Evolutionary conservation across 805 yeast genomes (phyloP).

Genomic region (Tetrapisispora phaffii): DNA sequence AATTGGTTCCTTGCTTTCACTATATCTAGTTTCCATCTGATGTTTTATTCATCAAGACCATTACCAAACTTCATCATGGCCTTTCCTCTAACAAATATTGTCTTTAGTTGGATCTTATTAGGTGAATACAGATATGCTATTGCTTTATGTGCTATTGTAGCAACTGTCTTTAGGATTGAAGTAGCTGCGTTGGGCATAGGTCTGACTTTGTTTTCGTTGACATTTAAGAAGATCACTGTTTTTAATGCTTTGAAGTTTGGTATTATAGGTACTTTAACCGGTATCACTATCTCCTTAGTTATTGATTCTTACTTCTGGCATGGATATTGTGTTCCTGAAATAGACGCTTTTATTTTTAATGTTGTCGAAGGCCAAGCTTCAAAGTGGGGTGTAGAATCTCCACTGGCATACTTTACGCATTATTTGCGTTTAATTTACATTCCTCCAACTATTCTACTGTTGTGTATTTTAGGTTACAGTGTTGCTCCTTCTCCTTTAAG

Average conservation of each 20-base stretch:
- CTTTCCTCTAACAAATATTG: conserved; percentile 57
- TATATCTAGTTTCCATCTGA: conserved; percentile 65
- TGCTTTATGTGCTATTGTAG: conserved; percentile 47
- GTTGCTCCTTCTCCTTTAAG: conserved; percentile 33
- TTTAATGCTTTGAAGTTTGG: conserved; percentile 33
- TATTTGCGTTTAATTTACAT: conserved; percentile 34
- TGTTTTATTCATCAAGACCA: conserved; percentile 73
- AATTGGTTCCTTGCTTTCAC: conserved; percentile 53
- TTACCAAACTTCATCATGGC: conserved; percentile 77
- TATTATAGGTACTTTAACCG: conserved; percentile 35
- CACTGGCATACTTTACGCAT: conserved; percentile 50
- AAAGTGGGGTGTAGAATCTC: conserved; percentile 83
- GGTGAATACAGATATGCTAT: conserved; percentile 44
- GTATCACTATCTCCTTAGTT: conserved; percentile 42
- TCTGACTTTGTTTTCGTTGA: conserved; percentile 37
- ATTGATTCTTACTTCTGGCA: conserved; percentile 75
- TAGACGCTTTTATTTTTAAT: conserved; percentile 63
- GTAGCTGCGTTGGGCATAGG: conserved; percentile 45
- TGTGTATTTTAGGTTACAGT: conserved; percentile 31
- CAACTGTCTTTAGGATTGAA: conserved; percentile 67
- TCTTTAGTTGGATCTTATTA: conserved; percentile 40
- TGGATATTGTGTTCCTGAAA: conserved; percentile 56
- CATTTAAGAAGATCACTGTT: conserved; percentile 39
- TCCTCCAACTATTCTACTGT: conserved; percentile 37
- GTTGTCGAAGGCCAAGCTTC: conserved; percentile 63